Percentiles rank a stretch among this genome's conserved stretches.
Conservation (phyloP, 2,329 filamentous ascomycete genomes). For the Alternaria arbusti region DNA sequence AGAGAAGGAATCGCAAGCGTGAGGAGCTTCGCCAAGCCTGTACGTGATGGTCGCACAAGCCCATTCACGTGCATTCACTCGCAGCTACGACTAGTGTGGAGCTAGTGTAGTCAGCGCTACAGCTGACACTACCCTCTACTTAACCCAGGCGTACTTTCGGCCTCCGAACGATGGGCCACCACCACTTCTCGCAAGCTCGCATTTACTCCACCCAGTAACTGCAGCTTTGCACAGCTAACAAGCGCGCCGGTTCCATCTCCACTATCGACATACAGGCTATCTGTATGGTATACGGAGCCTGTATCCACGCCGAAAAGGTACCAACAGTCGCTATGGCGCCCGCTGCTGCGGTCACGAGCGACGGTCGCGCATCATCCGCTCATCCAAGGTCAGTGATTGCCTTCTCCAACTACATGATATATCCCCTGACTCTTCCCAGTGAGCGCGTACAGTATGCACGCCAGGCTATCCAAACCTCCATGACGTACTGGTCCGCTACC, state of each 20-base stretch:
- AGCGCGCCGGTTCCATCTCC: too few species aligned
- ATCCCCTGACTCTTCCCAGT: not conserved
- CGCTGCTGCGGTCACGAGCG: not conserved
- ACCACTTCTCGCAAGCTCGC: not conserved
- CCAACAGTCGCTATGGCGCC: not conserved
- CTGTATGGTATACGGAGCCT: not conserved
- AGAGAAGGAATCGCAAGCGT: not conserved
- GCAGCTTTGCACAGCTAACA: not conserved
- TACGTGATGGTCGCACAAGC: not conserved
- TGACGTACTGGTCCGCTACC: not conserved
- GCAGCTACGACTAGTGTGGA: not conserved
- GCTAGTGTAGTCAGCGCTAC: not conserved
- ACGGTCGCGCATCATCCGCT: not conserved
- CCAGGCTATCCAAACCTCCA: not conserved
- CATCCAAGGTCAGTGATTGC: not conserved
- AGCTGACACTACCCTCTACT: not conserved
- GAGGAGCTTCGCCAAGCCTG: not conserved
- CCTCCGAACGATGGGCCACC: not conserved
- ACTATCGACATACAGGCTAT: not conserved
- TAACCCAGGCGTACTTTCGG: too few species aligned
- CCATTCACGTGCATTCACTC: not conserved
- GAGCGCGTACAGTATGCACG: too few species aligned
- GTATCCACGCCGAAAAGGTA: accelerated
- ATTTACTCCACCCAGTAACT: not conserved
- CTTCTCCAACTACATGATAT: not conserved